A percentile compares a stretch with the other conserved stretches of the same genome.
These are phyloP conservation scores for Oligophagozyma castellii DNA, from an alignment of 1,139 yeast genomes.

Conservation along the genomic window DNA sequence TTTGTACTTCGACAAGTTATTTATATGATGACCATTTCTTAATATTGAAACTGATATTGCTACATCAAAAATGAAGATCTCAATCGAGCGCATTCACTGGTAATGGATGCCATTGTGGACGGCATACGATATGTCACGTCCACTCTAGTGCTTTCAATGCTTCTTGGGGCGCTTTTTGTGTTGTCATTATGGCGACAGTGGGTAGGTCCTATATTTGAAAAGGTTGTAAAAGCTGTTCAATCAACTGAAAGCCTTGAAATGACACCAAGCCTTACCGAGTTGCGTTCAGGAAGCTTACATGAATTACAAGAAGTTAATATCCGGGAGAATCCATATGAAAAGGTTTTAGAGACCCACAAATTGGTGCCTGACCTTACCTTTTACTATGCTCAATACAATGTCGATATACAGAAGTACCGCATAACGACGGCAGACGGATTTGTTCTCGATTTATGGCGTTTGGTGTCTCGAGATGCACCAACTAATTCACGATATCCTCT, in stretches of 20 bases:
- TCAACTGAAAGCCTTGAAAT: too few relatives aligned
- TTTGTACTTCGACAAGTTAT: too few relatives aligned
- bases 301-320: too few relatives aligned
- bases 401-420: conserved; percentile 44
- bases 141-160: not conserved
- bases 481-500: conserved; percentile 35
- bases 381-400: conserved; percentile 48
- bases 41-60: too few relatives aligned
- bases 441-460: conserved; percentile 46
- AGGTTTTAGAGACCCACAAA: conserved; percentile 21
- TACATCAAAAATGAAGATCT: too few relatives aligned
- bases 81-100: too few relatives aligned
- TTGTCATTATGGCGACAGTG: conserved; percentile 20
- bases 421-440: conserved; percentile 73
- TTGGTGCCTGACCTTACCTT: conserved; percentile 43
- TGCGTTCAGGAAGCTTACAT: too few relatives aligned
- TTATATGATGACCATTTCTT: too few relatives aligned
- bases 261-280: too few relatives aligned
- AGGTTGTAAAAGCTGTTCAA: too few relatives aligned
- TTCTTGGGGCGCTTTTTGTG: conserved; percentile 13
- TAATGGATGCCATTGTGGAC: too few relatives aligned
- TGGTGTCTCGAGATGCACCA: conserved; percentile 36
- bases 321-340: conserved; percentile 21
- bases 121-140: not conserved
- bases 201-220: too few relatives aligned